Evolutionary conservation across 495 filamentous ascomycete genomes (phyloP), one percentile per base, ranked within the genome.

Genomic region (Pyronema omphalodes): DNA sequence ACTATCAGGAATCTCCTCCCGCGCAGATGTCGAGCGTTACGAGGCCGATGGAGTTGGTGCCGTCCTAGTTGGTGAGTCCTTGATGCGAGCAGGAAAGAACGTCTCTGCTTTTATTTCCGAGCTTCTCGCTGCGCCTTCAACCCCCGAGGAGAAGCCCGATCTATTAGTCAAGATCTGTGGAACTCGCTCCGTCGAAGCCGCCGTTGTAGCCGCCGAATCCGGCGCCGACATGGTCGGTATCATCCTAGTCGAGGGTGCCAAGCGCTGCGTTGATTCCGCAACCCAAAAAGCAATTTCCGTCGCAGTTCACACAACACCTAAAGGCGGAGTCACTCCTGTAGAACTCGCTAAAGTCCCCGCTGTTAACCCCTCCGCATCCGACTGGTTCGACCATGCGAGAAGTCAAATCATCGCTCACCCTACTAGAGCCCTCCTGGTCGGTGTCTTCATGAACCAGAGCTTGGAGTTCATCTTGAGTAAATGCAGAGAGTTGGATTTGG

Each of bases 181-280:
- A n/a, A 96, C 88, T 4, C 77, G 91, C 34, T 82, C 77, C 55
- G 74, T 82, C 37, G 88, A 91, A 60, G 85, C 80, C 7, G 93
- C 91, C 17, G 69, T 75, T 37, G 77, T 76, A 41, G 88, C 91
- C 33, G 80, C 93, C 55, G 78, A 88, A 64, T 81, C 88, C 41
- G 91, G 91, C 35, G 88, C 91, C 11, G 91, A 96, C 66, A 67
- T 95, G 44, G 75, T 98, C 48, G 91, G 91, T 46, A 93, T 98
- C 56, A 95, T 96, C 39, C 72, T 93, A 9, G 91, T 88, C 11
- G 74, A 82, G 37, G 85, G 83, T 6, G 76, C 86, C 15, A 86
- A 79, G 59, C 81, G 91, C 50, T 79, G 73, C 58, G 86, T 95
- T 18, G 76, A 77, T 11, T 76, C 81, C 55, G 83, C 88, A 9